Base-by-base conservation (phyloP, 1,284 basidiomycete genomes). In the Polyporus tsugae region DNA sequence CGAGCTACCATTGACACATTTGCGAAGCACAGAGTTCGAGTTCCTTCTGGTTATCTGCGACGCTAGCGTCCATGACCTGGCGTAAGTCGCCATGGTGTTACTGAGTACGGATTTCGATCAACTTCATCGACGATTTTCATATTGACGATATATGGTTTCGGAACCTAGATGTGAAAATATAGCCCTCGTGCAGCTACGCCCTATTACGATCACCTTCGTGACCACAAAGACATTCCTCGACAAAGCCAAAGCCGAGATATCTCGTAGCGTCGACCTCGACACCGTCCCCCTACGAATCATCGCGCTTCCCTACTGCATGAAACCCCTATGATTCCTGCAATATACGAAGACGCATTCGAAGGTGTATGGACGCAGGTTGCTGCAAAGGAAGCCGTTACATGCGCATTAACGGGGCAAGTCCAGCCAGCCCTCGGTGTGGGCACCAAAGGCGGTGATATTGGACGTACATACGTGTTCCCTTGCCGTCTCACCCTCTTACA, bases 161-260 rank as follows among this genome's bases (percentile, higher is more conserved):
- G 46, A 2, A 29, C 46, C 25, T 25, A 49, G 22, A 25, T 49
- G 10, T 49, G 22, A 49, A 49, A 49, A 46, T 46, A 22, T 46
- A 5, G 5, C 22, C 22, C n/a, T 6, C 15, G 36, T 58, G 6
- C 29, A 38, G 55, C 55, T 58, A 2, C 33, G 55, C 33, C 29
- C 5, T 19, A 33, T 58, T 11, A 58, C 55, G 15, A 9, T 58
- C 7, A 36, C 55, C 17, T 35, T 57, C 35, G 11, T 57, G 19
- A 33, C 33, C 29, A 58, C 33, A 7, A 58, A 35, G 10, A 58
- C 4, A 10, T 58, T 58, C 55, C 38, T 35, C n/a, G 55, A 38
- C 17, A 49, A 49, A 25, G 46, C 46, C 22, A 49, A 25, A 49
- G 46, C 46, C 22, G 46, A 49, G 46, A 49, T 49, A 49, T 49